A percentile compares a stretch with the other conserved stretches of the same genome.
Evolutionary conservation across 805 yeast genomes (phyloP).

Genomic region (Middelhovenomyces tepae): DNA sequence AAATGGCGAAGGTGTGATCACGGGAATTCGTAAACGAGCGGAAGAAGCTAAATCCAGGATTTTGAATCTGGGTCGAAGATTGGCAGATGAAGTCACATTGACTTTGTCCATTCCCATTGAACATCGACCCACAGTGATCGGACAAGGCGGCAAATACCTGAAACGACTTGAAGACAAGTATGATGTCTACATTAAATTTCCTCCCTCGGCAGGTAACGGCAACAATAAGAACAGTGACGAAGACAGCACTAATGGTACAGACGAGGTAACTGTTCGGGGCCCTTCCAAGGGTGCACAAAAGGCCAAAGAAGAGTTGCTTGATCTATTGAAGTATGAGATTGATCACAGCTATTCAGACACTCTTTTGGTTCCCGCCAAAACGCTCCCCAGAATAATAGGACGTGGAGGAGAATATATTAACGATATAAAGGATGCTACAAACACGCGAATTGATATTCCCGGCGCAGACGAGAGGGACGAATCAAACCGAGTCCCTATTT

Average conservation of each 20-base stretch:
- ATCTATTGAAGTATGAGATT: conserved; percentile 74
- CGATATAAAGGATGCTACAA: conserved; percentile 64
- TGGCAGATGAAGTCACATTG: conserved; percentile 72
- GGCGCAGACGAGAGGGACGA: conserved; percentile 36
- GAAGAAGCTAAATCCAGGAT: conserved; percentile 61
- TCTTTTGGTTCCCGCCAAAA: conserved; percentile 59
- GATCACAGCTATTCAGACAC: conserved; percentile 67
- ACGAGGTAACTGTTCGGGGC: conserved; percentile 70
- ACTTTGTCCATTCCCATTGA: conserved; percentile 64
- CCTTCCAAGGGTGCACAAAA: conserved; percentile 83
- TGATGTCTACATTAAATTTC: conserved; percentile 72
- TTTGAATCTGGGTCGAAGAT: conserved; percentile 49
- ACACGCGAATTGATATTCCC: conserved; percentile 38
- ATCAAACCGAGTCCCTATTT: conserved; percentile 49
- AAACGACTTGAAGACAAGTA: conserved; percentile 83
- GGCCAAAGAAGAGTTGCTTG: conserved; percentile 77
- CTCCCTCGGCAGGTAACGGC: conserved; percentile 33
- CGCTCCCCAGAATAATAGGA: conserved; percentile 85
- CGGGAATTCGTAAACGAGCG: conserved; percentile 73
- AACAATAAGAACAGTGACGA: conserved; percentile 8
- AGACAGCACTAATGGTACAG: conserved; percentile 17
- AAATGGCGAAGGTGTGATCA: conserved; percentile 46
- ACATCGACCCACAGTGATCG: conserved; percentile 75
- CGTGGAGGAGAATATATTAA: conserved; percentile 77
- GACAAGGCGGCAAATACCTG: conserved; percentile 71